phyloP scores from a whole-genome alignment of 371 early-diverging fungal species.

The Haplosporangium sp. region DNA sequence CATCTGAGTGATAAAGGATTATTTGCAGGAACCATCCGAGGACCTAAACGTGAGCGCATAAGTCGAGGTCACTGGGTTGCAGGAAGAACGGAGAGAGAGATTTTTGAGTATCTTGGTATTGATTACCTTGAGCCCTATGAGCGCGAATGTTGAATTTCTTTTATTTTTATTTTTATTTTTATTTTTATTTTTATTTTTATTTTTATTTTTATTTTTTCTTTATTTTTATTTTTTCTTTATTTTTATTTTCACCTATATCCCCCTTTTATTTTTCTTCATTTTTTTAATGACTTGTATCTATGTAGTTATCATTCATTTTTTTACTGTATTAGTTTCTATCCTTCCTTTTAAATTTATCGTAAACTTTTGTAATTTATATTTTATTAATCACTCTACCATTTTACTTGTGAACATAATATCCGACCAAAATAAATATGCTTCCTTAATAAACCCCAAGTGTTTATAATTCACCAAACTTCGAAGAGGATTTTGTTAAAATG shows the following conservation, averaged over 20 bases:
- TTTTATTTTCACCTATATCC: neutral
- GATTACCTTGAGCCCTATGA: conserved; percentile 48
- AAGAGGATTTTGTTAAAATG: too few relatives aligned
- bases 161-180: neutral
- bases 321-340: too few relatives aligned
- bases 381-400: too few relatives aligned
- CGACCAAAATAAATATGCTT: too few relatives aligned
- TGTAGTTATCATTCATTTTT: too few relatives aligned
- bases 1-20: conserved; percentile 44
- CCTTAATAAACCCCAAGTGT: too few relatives aligned
- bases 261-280: too few relatives aligned
- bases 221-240: neutral
- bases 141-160: conserved; percentile 38
- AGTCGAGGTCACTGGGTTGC: conserved; percentile 46
- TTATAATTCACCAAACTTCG: too few relatives aligned
- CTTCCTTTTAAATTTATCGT: too few relatives aligned
- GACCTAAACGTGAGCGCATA: conserved; percentile 18
- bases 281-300: too few relatives aligned
- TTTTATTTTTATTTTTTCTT: conserved; percentile 5
- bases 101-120: conserved; percentile 46
- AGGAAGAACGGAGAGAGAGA: conserved; percentile 45
- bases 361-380: too few relatives aligned
- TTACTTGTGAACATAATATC: too few relatives aligned
- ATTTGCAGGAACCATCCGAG: conserved; percentile 32
- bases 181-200: neutral